A percentile compares a stretch with the other conserved stretches of the same genome.
These are phyloP conservation scores for Aspergillus aculeatus DNA, from an alignment of 2,329 filamentous ascomycete genomes.

Conservation along the genomic window DNA sequence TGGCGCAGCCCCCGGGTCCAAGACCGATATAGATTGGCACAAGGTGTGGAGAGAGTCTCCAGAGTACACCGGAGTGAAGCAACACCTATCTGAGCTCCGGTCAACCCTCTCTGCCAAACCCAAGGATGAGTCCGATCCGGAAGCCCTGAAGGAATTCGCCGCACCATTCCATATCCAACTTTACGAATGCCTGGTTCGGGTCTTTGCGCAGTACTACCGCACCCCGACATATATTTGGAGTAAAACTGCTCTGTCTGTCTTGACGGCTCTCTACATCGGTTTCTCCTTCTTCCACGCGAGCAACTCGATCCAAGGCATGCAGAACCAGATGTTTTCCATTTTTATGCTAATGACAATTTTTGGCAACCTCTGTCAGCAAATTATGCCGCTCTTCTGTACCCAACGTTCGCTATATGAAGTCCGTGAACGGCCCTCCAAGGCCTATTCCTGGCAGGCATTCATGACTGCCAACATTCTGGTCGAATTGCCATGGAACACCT, in stretches of 20 bases:
- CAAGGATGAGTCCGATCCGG: slow-evolving; percentile 47
- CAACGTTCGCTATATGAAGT: slow-evolving; percentile 60
- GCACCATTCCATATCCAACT: slow-evolving; percentile 70
- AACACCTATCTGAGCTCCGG: slow-evolving; percentile 55
- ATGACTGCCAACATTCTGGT: slow-evolving; percentile 68
- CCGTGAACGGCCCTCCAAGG: slow-evolving; percentile 62
- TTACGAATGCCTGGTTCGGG: slow-evolving; percentile 65
- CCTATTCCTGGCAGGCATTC: slow-evolving; percentile 72
- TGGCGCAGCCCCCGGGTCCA: slow-evolving; percentile 61
- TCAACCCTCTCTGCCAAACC: slow-evolving; percentile 39
- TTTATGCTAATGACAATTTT: slow-evolving; percentile 84
- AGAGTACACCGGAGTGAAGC: slow-evolving; percentile 56
- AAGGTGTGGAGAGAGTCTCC: slow-evolving; percentile 59
- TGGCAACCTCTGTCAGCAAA: slow-evolving; percentile 53
- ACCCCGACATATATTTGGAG: slow-evolving; percentile 85
- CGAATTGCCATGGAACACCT: slow-evolving; percentile 65
- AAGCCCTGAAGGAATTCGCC: slow-evolving; percentile 72
- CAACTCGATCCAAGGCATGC: slow-evolving; percentile 73
- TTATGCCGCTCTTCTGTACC: slow-evolving; percentile 59
- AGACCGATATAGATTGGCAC: slow-evolving; percentile 63
- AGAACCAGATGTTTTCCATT: slow-evolving; percentile 86
- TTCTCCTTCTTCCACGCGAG: slow-evolving; percentile 75
- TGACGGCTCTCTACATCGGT: slow-evolving; percentile 72
- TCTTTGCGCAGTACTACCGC: slow-evolving; percentile 90
- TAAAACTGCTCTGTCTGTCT: slow-evolving; percentile 66